Evolutionary conservation across 2,329 filamentous ascomycete genomes (phyloP).

Genomic region (Mycosphaerella arachidis): DNA sequence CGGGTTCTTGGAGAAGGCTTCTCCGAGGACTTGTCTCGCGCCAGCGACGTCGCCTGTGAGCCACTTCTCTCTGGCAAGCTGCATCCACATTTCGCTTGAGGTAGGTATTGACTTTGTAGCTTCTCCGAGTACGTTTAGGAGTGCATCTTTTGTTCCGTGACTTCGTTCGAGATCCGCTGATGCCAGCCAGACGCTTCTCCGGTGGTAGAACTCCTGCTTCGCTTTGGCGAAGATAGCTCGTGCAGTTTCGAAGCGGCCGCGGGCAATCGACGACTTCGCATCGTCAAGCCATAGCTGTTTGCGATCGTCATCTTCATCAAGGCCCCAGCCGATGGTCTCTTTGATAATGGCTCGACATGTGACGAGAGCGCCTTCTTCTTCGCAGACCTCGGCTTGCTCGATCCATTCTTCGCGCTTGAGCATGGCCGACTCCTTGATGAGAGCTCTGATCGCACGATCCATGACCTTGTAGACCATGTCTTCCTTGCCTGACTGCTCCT

Average conservation of each 20-base stretch:
- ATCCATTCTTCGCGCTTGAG: constrained; percentile 97
- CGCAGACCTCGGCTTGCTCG: constrained; percentile 85
- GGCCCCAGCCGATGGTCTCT: constrained; percentile 85
- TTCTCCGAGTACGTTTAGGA: constrained; percentile 84
- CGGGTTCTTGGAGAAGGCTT: constrained; percentile 89
- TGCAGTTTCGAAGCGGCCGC: constrained; percentile 83
- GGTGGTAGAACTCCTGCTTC: constrained; percentile 81
- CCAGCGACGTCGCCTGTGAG: constrained; percentile 81
- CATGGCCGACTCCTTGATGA: constrained; percentile 92
- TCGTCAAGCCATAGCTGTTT: constrained; percentile 97
- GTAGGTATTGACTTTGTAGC: constrained; percentile 90
- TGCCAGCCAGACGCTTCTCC: constrained; percentile 82
- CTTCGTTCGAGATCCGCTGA: constrained; percentile 87
- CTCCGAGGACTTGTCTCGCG: constrained; percentile 76
- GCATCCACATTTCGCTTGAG: constrained; percentile 89
- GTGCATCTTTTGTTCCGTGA: constrained; percentile 75
- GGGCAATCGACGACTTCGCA: constrained; percentile 72
- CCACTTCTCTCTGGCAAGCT: constrained; percentile 93
- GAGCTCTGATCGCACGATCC: constrained; percentile 83
- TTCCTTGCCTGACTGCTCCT: constrained; percentile 81
- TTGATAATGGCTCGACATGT: constrained; percentile 88
- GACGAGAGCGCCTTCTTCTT: constrained; percentile 79
- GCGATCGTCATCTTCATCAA: constrained; percentile 94
- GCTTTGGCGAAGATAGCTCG: constrained; percentile 91
- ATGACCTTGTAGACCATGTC: constrained; percentile 78